These are phyloP conservation scores for Mortierella polycephala DNA, from an alignment of 371 early-diverging fungal genomes.

Conservation along the genomic window DNA sequence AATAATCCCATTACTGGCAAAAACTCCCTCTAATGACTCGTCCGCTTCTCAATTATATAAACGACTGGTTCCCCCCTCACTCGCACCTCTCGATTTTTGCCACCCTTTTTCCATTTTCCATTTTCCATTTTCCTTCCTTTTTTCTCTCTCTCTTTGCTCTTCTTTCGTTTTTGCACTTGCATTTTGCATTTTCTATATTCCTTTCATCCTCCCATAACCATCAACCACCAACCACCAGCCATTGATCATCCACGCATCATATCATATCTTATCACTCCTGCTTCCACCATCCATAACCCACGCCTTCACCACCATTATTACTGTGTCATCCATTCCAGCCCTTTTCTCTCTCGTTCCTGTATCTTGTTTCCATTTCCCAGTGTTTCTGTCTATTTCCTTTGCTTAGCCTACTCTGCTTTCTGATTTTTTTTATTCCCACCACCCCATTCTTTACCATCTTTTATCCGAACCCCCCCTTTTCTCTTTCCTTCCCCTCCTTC, in stretches of 20 bases:
- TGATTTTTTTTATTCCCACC: not conserved
- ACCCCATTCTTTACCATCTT: not conserved
- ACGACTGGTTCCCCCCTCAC: not conserved
- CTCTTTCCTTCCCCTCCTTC: not conserved
- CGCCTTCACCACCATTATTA: not conserved
- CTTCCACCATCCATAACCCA: not conserved
- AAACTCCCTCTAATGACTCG: not conserved
- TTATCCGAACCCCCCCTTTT: not conserved
- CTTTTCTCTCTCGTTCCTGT: too few species aligned
- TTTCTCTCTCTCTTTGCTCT: not conserved
- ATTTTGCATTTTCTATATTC: slow-evolving; percentile 3
- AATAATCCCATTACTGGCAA: not conserved
- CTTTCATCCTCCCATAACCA: slow-evolving; percentile 1
- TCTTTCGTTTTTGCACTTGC: not conserved
- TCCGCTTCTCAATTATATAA: too few species aligned
- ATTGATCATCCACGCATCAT: not conserved
- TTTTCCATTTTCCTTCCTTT: not conserved
- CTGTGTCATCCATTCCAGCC: not conserved
- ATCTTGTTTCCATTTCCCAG: too few species aligned
- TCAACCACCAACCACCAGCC: not conserved
- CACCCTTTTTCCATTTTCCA: not conserved
- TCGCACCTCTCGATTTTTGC: not conserved
- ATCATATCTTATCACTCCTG: slow-evolving; percentile 4
- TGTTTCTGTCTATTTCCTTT: too few species aligned
- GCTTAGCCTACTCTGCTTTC: not conserved